Percentiles rank a stretch among this genome's conserved stretches.
Evolutionary conservation across 805 yeast species (phyloP).

Genomic region (Cyberlindnera xishuangbannaensis): DNA sequence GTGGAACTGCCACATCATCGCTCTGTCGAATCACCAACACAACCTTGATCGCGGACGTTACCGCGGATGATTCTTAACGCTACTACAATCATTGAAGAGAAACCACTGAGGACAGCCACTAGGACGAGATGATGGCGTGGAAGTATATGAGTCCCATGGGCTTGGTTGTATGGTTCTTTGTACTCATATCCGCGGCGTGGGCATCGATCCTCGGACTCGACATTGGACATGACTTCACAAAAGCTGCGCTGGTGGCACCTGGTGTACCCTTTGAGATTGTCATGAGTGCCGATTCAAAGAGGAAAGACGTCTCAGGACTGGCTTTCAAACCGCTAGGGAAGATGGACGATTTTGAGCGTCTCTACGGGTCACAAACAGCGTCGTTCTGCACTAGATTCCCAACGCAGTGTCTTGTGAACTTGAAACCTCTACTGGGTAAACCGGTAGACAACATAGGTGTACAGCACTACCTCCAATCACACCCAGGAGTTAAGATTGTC

Average conservation of each 20-base stretch:
- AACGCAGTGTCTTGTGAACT: slow-evolving; percentile 52
- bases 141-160: too few relatives aligned
- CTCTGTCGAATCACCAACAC: too few relatives aligned
- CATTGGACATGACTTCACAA: slow-evolving; percentile 80
- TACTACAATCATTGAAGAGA: too few relatives aligned
- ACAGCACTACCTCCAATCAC: slow-evolving; percentile 41
- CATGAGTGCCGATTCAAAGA: slow-evolving; percentile 82
- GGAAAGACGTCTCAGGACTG: slow-evolving; percentile 82
- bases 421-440: slow-evolving; percentile 71
- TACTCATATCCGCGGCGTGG: too few relatives aligned
- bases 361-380: slow-evolving; percentile 72
- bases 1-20: too few relatives aligned
- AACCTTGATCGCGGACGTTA: too few relatives aligned
- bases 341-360: slow-evolving; percentile 49
- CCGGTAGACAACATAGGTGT: slow-evolving; percentile 42
- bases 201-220: slow-evolving; percentile 85
- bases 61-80: too few relatives aligned
- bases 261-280: slow-evolving; percentile 84
- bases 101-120: too few relatives aligned
- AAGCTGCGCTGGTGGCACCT: slow-evolving; percentile 87
- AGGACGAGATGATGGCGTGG: too few relatives aligned
- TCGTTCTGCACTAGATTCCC: slow-evolving; percentile 73
- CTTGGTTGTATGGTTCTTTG: background rate
- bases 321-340: slow-evolving; percentile 45
- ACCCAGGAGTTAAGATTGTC: slow-evolving; percentile 54